Base-by-base conservation (phyloP, 2,329 filamentous ascomycete species). In the Botrytis fabae region DNA sequence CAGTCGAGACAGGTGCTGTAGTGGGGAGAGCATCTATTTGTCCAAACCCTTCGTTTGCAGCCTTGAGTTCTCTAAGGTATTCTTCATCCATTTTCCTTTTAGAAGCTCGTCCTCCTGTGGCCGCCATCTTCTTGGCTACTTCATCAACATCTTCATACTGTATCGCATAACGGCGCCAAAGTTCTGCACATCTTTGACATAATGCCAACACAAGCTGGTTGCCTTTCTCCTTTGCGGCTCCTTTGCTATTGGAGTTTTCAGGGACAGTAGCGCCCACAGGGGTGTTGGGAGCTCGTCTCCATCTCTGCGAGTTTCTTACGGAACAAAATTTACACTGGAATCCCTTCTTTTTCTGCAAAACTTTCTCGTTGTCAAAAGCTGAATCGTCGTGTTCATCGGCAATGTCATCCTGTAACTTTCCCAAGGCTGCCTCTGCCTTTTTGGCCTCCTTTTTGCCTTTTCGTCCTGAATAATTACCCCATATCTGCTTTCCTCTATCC, bases 131-230 rank as follows among this genome's bases (percentile, higher is more conserved):
- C 84, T 95, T 97, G 57, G 91, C 89, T 54, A 97, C 89, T 78
- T 98, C 95, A 60, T 98, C 96, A 22, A 94, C 88, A 77, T 97
- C 93, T 82, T 98, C 96, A 90, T 94, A 99, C 77, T 97, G 93
- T 75, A 99, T 94, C 25, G 92, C 95, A 82, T 99, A 99, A 76
- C 95, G 93, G 68, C 96, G 91, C 96, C 96, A 99, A 14, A 99
- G 85, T 79, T 96, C 91, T 40, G 95, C 95, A 80, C 96, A 99
- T 74, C 95, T 90, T 73, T 94, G 88, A 81, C 96, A 99, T 7
- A 99, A 87, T 5, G 95, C 95, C 66, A 95, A 88, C 28, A 97
- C 89, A 51, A 92, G 90, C 78, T 92, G 90, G 46, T 87, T 85
- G 20, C 89, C 89, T 81, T 95, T 97, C 76, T 97, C 94, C 82